Evolutionary conservation across 2,329 filamentous ascomycete genomes (phyloP), one percentile per base, ranked within the genome.

Genomic region (Ceratocystis harringtonii): DNA sequence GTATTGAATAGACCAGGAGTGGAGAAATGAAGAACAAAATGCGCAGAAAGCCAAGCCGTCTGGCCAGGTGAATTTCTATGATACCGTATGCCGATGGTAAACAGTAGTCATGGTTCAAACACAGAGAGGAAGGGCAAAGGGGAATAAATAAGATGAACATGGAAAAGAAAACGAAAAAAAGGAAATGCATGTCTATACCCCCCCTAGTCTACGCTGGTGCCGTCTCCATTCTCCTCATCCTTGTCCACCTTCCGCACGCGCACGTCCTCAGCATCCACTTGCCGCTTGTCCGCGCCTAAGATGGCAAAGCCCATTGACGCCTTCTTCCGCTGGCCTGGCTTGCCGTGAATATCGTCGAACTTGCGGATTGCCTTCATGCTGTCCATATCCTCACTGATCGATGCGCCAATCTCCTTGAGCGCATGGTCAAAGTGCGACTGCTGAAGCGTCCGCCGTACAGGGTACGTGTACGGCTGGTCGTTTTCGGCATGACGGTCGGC

Each of bases 381-480:
- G 61, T 84, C 80, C 92, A 96, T 97, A 72, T 99, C 92, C 74
- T 96, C 92, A 70, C 85, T 92, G 69, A 96, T 92, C 71, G 89
- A 95, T 0, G 94, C 91, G 65, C 87, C 89, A 70, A 99, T 96
- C 75, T 97, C 92, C 71, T 84, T 82, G 71, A 96, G 79, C 1
- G 90, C 94, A 69, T 84, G 87, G 17, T 92, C 88, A 72, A 99
- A 97, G 75, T 99, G 94, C 1, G 79, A 74, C 25, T 76, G 75
- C 2, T 77, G 79, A 36, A 99, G 79, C 2, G 69, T 72, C 32
- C 76, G 72, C 63, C 73, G 72, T 30, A 30, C 52, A 1, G 66
- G 64, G 50, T 65, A 65, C 30, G 25, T 44, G 58, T 57, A 65
- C 19, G 63, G 57, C 48, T 60, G 36, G 17, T 62, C 61, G 43